These are phyloP conservation scores for Mycena belliarum DNA, from an alignment of 768 basidiomycete species.

Conservation along the genomic window DNA sequence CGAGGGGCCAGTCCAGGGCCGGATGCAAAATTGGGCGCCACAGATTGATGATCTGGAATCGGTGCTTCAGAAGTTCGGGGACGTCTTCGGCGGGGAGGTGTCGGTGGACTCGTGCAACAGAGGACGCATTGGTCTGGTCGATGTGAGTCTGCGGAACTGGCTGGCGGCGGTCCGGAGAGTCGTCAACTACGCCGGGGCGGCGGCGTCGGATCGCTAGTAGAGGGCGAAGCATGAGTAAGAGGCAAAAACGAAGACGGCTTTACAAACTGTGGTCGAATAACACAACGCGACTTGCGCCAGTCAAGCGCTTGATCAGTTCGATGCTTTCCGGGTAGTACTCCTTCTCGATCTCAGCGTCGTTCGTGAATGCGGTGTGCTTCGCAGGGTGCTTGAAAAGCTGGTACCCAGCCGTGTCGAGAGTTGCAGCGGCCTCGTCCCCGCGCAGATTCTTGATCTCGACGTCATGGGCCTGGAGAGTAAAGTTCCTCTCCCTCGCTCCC, in stretches of 20 bases:
- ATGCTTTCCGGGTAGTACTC: conserved; percentile 66
- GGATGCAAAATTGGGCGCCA: conserved; percentile 56
- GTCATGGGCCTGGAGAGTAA: conserved; percentile 25
- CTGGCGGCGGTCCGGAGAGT: conserved; percentile 40
- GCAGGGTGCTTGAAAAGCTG: conserved; percentile 28
- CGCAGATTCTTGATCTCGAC: conserved; percentile 49
- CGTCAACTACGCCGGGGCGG: conserved; percentile 37
- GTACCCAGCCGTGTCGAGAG: conserved; percentile 25
- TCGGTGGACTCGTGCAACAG: conserved; percentile 47
- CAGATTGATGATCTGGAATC: conserved; percentile 62
- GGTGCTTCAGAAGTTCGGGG: conserved; percentile 41
- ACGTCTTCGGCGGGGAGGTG: conserved; percentile 52
- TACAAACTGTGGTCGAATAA: conserved; percentile 65
- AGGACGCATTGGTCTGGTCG: conserved; percentile 50
- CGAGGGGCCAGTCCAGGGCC: conserved; percentile 53
- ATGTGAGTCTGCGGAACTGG: conserved; percentile 50
- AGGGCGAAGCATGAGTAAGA: neutral
- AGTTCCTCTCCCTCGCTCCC: conserved; percentile 41
- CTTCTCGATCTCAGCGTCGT: conserved; percentile 51
- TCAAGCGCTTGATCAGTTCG: conserved; percentile 57
- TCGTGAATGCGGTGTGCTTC: conserved; percentile 47
- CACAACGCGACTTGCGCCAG: conserved; percentile 61
- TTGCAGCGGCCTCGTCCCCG: conserved; percentile 7
- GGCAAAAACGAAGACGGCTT: neutral
- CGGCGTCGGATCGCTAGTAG: conserved; percentile 54